A percentile compares a stretch with the other conserved stretches of the same genome.
Evolutionary conservation across 345 rosid species (phyloP).

Genomic region (Salix brachista): DNA sequence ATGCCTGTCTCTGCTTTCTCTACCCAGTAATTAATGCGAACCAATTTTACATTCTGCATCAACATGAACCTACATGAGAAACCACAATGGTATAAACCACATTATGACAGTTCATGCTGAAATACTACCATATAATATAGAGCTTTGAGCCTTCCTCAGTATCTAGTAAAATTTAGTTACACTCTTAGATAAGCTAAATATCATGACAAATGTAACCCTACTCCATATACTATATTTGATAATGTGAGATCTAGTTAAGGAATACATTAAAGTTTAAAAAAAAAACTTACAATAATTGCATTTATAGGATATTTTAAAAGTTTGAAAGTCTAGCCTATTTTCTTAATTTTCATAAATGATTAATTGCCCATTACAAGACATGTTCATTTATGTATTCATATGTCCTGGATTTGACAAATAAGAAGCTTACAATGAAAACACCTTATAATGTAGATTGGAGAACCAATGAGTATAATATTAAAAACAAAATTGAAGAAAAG

Average conservation of each 20-base stretch:
- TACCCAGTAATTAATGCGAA: slow-evolving; percentile 81
- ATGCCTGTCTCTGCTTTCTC: slow-evolving; percentile 89
- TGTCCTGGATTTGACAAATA: neutral
- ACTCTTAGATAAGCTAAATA: neutral
- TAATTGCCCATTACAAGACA: neutral
- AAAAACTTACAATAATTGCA: no score
- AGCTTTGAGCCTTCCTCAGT: neutral
- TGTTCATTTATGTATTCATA: neutral
- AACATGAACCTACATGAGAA: slow-evolving; percentile 55
- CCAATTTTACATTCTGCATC: slow-evolving; percentile 92
- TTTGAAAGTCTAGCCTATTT: neutral
- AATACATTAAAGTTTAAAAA: neutral
- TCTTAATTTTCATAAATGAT: neutral
- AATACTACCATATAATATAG: neutral
- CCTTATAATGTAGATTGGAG: neutral
- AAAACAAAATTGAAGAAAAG: neutral
- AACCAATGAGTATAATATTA: neutral
- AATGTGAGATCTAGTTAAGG: neutral
- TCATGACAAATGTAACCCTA: neutral
- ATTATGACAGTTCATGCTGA: slow-evolving; percentile 24
- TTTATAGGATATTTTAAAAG: neutral
- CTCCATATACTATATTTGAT: no score
- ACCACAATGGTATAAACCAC: slow-evolving; percentile 34
- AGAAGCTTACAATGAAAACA: neutral
- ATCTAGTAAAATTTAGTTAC: neutral